Percentiles rank a stretch among this genome's conserved stretches.
Evolutionary conservation across 768 basidiomycete species (phyloP).

Genomic region (Mrakia gelida): DNA sequence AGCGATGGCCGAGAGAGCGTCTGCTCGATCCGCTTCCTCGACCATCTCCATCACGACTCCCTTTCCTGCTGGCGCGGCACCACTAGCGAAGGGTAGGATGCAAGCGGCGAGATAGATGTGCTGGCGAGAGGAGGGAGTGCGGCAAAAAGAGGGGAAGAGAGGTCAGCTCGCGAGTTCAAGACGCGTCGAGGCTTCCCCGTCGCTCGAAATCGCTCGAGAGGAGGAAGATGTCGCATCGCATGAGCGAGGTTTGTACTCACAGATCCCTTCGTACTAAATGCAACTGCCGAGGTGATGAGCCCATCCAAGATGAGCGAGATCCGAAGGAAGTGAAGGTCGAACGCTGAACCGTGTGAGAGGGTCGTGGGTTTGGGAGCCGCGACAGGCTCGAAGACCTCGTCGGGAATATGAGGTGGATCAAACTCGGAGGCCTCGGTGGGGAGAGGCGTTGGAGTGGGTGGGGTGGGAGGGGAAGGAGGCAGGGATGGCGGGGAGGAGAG

Average conservation of each 20-base stretch:
- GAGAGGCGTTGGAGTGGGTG: not conserved
- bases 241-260: not conserved
- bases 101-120: conserved; percentile 41
- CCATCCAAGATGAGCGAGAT: conserved; percentile 41
- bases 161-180: not conserved
- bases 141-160: not conserved
- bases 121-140: conserved; percentile 30
- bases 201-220: not conserved
- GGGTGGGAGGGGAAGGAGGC: conserved; percentile 15
- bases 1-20: conserved; percentile 42
- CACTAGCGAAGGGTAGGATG: conserved; percentile 42
- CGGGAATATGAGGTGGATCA: not conserved
- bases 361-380: conserved; percentile 32
- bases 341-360: conserved; percentile 36
- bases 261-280: conserved; percentile 28
- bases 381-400: conserved; percentile 24
- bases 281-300: conserved; percentile 36
- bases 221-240: not conserved
- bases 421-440: not conserved
- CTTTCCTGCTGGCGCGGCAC: conserved; percentile 41
- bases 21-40: conserved; percentile 35
- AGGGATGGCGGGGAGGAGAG: conserved; percentile 14
- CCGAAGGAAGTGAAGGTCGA: conserved; percentile 43
- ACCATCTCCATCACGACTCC: conserved; percentile 44
- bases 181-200: too few species aligned